Percentiles rank a stretch among this genome's conserved stretches.
Evolutionary conservation across 768 basidiomycete species (phyloP).

Genomic region (Amanita inopinata): DNA sequence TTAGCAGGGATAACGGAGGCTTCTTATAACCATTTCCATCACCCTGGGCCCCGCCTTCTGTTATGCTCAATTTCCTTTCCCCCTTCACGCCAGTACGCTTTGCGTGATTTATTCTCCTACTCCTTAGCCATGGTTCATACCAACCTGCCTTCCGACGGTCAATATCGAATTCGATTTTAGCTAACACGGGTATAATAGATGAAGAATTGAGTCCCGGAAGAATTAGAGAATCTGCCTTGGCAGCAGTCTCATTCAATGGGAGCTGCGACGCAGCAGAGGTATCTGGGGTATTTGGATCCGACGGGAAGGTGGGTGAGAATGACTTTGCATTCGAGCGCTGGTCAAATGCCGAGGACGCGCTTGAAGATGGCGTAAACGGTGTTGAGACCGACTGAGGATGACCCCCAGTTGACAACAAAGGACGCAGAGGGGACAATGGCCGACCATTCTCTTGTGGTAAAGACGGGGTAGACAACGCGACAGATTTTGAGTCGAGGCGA

Average conservation of each 20-base stretch:
- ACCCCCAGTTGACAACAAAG: slow-evolving; percentile 35
- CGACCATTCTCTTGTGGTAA: slow-evolving; percentile 23
- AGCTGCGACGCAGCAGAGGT: slow-evolving; percentile 30
- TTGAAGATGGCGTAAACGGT: slow-evolving; percentile 38
- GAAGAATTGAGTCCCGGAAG: slow-evolving; percentile 57
- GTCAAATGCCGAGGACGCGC: slow-evolving; percentile 46
- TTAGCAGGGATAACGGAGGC: slow-evolving; percentile 42
- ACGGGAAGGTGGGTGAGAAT: slow-evolving; percentile 32
- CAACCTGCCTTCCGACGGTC: slow-evolving; percentile 71
- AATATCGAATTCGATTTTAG: slow-evolving; percentile 93
- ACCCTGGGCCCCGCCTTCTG: slow-evolving; percentile 14
- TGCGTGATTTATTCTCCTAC: slow-evolving; percentile 48
- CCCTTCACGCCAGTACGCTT: slow-evolving; percentile 41
- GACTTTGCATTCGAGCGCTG: slow-evolving; percentile 38
- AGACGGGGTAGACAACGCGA: slow-evolving; percentile 30
- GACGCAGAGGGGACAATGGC: slow-evolving; percentile 25
- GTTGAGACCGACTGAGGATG: slow-evolving; percentile 26
- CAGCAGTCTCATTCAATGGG: slow-evolving; percentile 23
- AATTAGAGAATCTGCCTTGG: slow-evolving; percentile 40
- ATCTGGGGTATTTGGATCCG: slow-evolving; percentile 45
- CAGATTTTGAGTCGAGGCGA: slow-evolving; percentile 17
- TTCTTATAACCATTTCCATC: slow-evolving; percentile 19
- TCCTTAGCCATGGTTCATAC: slow-evolving; percentile 80
- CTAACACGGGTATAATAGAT: slow-evolving; percentile 73
- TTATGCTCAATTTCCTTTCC: too few relatives aligned